These are phyloP conservation scores for Candida dubliniensis DNA, from an alignment of 1,139 yeast genomes.

Conservation along the genomic window DNA sequence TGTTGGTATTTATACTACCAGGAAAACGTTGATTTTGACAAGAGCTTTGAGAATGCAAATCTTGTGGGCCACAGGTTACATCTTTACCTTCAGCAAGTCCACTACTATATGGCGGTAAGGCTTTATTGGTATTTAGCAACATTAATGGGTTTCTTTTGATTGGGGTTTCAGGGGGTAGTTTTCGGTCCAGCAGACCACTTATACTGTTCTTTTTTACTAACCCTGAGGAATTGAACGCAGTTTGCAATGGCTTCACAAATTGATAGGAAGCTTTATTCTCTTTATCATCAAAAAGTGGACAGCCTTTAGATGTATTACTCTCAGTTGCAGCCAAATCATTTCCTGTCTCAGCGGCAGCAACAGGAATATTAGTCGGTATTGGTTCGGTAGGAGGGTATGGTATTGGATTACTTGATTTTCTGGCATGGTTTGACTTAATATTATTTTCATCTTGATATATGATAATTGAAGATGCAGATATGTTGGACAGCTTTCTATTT, in stretches of 20 bases:
- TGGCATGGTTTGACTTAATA: background rate
- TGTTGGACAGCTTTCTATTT: slow-evolving; percentile 28
- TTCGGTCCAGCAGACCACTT: slow-evolving; percentile 24
- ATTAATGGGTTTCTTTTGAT: slow-evolving; percentile 61
- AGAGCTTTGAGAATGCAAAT: background rate
- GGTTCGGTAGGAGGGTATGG: slow-evolving; percentile 5
- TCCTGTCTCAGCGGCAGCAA: background rate
- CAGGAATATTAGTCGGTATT: background rate
- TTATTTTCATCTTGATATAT: slow-evolving; percentile 20
- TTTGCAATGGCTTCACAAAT: slow-evolving; percentile 79
- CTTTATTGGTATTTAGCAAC: slow-evolving; percentile 30
- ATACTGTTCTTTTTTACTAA: slow-evolving; percentile 67
- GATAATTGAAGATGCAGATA: slow-evolving; percentile 17
- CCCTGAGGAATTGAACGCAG: slow-evolving; percentile 80
- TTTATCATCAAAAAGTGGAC: slow-evolving; percentile 27
- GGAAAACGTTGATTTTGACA: no score
- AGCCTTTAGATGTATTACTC: background rate
- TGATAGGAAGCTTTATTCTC: slow-evolving; percentile 54
- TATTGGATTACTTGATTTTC: slow-evolving; percentile 4
- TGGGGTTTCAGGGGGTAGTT: slow-evolving; percentile 76
- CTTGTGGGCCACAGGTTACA: background rate
- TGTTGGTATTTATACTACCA: background rate
- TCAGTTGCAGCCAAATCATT: background rate
- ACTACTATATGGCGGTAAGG: slow-evolving; percentile 4
- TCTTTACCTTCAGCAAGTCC: slow-evolving; percentile 1